Conservation (phyloP, 805 yeast species). For the Lipomyces sp. region DNA sequence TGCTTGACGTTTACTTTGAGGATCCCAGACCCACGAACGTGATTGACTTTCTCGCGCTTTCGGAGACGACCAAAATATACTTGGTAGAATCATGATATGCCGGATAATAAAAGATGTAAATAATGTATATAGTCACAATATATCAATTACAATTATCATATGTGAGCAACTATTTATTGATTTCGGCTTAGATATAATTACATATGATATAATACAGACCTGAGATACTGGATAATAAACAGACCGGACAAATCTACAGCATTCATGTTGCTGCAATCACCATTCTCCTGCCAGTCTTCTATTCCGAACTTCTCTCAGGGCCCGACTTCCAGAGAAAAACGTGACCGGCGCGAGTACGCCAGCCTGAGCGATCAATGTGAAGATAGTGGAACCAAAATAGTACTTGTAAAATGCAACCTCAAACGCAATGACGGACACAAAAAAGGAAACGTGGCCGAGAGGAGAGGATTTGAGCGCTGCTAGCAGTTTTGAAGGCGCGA, state of each 20-base stretch:
- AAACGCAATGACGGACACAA: constrained; percentile 47
- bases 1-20: constrained; percentile 1
- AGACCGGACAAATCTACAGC: too few relatives aligned
- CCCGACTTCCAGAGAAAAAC: constrained; percentile 62
- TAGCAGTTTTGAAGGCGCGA: constrained; percentile 32
- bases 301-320: constrained; percentile 47
- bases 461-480: constrained; percentile 39
- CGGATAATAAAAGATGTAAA: neutral
- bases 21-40: neutral
- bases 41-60: neutral
- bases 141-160: too few relatives aligned
- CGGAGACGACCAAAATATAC: neutral
- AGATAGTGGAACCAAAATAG: constrained; percentile 58
- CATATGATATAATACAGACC: too few relatives aligned
- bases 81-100: neutral
- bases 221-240: too few relatives aligned
- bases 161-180: too few relatives aligned
- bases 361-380: constrained; percentile 51
- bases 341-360: constrained; percentile 52
- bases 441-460: constrained; percentile 44
- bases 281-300: constrained; percentile 32
- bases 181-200: neutral
- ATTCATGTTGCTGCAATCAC: neutral
- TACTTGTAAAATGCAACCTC: constrained; percentile 57
- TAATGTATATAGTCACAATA: too few relatives aligned